These are phyloP conservation scores for Suillus ampliporus DNA, from an alignment of 768 basidiomycete species.

Conservation along the genomic window DNA sequence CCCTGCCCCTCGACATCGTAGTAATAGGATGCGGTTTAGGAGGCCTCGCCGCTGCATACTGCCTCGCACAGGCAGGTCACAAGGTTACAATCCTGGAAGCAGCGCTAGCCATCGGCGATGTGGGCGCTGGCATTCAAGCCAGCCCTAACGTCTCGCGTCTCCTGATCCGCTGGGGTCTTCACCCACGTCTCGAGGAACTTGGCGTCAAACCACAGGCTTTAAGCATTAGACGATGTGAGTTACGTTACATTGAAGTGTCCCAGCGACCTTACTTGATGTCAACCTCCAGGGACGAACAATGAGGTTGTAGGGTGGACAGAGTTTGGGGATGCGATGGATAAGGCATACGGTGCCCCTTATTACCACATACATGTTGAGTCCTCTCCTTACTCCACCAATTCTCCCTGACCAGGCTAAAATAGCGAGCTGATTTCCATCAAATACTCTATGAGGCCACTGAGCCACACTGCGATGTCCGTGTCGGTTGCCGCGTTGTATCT, in stretches of 20 bases:
- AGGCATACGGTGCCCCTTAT: conserved; percentile 40
- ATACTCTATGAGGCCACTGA: conserved; percentile 43
- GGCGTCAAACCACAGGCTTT: conserved; percentile 47
- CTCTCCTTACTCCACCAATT: not conserved
- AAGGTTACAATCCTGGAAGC: conserved; percentile 53
- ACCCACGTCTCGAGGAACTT: conserved; percentile 42
- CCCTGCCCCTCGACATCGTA: conserved; percentile 40
- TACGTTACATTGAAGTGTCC: too few relatives aligned
- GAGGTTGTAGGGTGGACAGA: conserved; percentile 42
- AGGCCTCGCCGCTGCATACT: conserved; percentile 52
- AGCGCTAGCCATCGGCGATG: conserved; percentile 45
- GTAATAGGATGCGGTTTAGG: conserved; percentile 59
- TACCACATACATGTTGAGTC: conserved; percentile 40
- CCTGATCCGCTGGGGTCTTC: conserved; percentile 57
- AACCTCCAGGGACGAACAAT: conserved; percentile 35
- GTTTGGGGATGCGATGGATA: conserved; percentile 41
- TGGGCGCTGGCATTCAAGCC: conserved; percentile 61
- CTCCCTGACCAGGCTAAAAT: not conserved
- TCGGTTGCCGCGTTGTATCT: conserved; percentile 42
- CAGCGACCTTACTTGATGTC: not conserved
- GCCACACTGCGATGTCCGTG: conserved; percentile 43
- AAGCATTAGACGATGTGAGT: conserved; percentile 50
- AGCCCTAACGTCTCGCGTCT: conserved; percentile 49
- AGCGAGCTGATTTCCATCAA: conserved; percentile 55
- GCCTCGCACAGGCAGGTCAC: conserved; percentile 54